phyloP scores from a whole-genome alignment of 768 basidiomycete species.

The Lactifluus piperatus region DNA sequence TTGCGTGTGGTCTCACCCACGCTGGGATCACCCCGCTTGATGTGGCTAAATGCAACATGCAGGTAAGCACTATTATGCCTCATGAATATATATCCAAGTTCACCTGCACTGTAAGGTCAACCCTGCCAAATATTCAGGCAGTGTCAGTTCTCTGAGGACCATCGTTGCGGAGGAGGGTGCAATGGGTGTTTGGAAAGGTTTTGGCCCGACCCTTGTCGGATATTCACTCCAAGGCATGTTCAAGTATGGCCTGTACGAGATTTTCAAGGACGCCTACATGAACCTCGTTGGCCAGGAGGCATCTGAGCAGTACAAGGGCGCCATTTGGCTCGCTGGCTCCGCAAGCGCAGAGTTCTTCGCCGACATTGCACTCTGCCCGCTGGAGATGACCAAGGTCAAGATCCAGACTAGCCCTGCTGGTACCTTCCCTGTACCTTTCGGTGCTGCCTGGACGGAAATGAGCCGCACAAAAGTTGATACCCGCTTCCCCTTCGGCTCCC shows the following conservation, averaged over 20 bases:
- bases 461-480: constrained; percentile 55
- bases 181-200: constrained; percentile 87
- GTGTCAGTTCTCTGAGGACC: constrained; percentile 47
- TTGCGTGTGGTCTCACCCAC: constrained; percentile 85
- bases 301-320: constrained; percentile 71
- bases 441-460: constrained; percentile 67
- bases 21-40: constrained; percentile 82
- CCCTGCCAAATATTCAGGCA: constrained; percentile 66
- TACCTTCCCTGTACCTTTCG: constrained; percentile 71
- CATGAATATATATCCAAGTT: background rate
- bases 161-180: constrained; percentile 76
- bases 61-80: constrained; percentile 37
- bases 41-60: constrained; percentile 90
- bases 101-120: constrained; percentile 44
- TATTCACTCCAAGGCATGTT: constrained; percentile 96
- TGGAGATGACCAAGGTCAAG: constrained; percentile 92
- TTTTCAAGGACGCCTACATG: constrained; percentile 91
- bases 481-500: constrained; percentile 77
- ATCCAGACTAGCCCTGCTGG: constrained; percentile 72
- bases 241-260: constrained; percentile 97
- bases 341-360: constrained; percentile 95
- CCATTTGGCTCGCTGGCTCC: constrained; percentile 90
- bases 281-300: constrained; percentile 84
- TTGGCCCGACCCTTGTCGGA: constrained; percentile 88
- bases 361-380: constrained; percentile 90